Percentiles rank a stretch among this genome's conserved stretches.
Evolutionary conservation across 805 yeast genomes (phyloP).

Genomic region (Candida railenensis): DNA sequence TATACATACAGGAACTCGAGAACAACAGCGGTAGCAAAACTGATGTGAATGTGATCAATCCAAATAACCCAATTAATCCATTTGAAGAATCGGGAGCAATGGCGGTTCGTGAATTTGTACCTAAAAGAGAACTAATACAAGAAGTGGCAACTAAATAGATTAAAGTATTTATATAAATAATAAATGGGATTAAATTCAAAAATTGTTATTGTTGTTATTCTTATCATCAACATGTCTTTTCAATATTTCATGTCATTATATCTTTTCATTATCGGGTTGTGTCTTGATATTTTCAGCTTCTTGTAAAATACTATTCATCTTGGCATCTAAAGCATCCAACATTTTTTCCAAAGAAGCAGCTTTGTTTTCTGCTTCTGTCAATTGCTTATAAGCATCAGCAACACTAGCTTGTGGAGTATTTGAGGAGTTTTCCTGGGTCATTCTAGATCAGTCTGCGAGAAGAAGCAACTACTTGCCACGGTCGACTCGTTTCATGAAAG

Average conservation of each 20-base stretch:
- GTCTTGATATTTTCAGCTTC: slow-evolving; percentile 42
- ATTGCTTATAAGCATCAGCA: slow-evolving; percentile 57
- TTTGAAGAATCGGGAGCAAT: slow-evolving; percentile 51
- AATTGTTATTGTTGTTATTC: too few species aligned
- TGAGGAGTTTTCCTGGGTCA: slow-evolving; percentile 24
- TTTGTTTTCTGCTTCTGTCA: slow-evolving; percentile 64
- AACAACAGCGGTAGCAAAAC: slow-evolving; percentile 5
- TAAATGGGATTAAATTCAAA: neutral
- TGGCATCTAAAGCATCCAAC: slow-evolving; percentile 63
- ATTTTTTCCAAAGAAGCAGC: slow-evolving; percentile 64
- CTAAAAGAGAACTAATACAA: slow-evolving; percentile 14
- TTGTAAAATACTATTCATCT: slow-evolving; percentile 55
- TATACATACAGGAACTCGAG: slow-evolving; percentile 46
- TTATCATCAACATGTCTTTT: too few species aligned
- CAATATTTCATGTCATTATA: neutral
- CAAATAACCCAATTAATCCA: slow-evolving; percentile 70
- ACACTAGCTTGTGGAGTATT: slow-evolving; percentile 24
- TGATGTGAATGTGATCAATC: slow-evolving; percentile 54
- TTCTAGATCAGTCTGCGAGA: too few species aligned
- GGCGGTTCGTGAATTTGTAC: slow-evolving; percentile 52
- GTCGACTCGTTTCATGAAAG: too few species aligned
- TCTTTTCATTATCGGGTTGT: neutral
- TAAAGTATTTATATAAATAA: neutral
- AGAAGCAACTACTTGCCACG: too few species aligned
- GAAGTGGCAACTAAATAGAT: neutral